Evolutionary conservation across 2,329 filamentous ascomycete species (phyloP).

Genomic region (Leptodontidium sp.): DNA sequence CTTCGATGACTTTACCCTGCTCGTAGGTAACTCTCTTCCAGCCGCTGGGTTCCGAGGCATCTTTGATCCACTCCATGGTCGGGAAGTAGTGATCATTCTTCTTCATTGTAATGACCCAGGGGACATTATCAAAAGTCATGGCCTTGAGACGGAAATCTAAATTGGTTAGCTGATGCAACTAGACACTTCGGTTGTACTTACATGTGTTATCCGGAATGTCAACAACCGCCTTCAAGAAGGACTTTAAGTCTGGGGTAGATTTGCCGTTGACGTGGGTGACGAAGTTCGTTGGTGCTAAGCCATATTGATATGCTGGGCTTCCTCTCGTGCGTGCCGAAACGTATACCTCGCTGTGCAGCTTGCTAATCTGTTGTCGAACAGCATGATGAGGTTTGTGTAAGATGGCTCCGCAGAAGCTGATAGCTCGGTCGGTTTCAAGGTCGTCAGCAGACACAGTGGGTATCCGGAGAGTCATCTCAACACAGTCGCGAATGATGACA

Average conservation of each 20-base stretch:
- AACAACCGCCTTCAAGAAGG: constrained; percentile 82
- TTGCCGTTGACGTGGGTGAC: constrained; percentile 95
- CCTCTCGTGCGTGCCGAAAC: constrained; percentile 87
- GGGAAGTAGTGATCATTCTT: constrained; percentile 98
- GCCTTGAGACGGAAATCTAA: constrained; percentile 91
- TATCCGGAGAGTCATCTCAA: constrained; percentile 79
- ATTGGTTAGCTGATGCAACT: constrained; percentile 24
- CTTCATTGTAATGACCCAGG: constrained; percentile 99
- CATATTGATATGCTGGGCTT: constrained; percentile 87
- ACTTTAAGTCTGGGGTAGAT: constrained; percentile 80
- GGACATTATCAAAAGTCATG: constrained; percentile 98
- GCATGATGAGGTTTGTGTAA: constrained; percentile 94
- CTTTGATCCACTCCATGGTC: constrained; percentile 74
- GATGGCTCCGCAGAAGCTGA: constrained; percentile 95
- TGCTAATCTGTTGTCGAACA: constrained; percentile 95
- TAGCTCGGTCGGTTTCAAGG: constrained; percentile 89
- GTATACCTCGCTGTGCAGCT: constrained; percentile 95
- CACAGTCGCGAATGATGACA: constrained; percentile 83
- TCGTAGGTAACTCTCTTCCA: constrained; percentile 72
- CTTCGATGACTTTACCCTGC: constrained; percentile 59
- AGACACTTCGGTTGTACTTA: constrained; percentile 51
- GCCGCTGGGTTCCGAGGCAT: constrained; percentile 63
- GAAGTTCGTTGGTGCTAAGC: constrained; percentile 95
- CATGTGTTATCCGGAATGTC: constrained; percentile 95
- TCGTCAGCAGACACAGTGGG: constrained; percentile 89